Evolutionary conservation across 2,329 filamentous ascomycete genomes (phyloP), one percentile per base, ranked within the genome.

Genomic region (Fonsecaea monophora): DNA sequence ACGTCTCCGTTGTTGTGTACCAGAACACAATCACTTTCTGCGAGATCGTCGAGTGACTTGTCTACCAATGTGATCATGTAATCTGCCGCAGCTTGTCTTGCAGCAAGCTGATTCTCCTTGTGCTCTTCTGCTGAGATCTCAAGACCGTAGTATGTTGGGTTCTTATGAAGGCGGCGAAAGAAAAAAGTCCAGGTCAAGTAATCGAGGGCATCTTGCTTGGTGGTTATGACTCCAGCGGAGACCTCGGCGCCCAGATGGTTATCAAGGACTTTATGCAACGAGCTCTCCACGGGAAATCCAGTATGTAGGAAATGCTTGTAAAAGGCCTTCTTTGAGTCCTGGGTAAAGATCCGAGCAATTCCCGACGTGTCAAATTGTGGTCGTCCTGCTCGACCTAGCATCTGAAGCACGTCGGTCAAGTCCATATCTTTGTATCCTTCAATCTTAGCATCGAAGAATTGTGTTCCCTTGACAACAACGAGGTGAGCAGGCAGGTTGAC

Each of bases 121-220:
- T 97, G 93, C 73, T 97, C 93, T 73, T 97, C 94, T 0, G 92
- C 90, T 0, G 92, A 92, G 53, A 99, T 95, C 76, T 97, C 91
- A 0, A 99, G 88, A 0, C 96, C 96, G 73, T 99, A 99, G 81
- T 97, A 99, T 0, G 94, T 96, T 1, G 95, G 95, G 74, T 99
- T 99, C 83, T 99, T 99, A 82, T 99, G 95, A 45, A 99, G 82
- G 10, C 95, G 86, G 2, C 96, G 88, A 85, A 99, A 99, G 86
- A 99, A 99, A 83, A 99, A 99, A 0, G 96, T 99, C 95, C 96
- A 99, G 0, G 95, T 99, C 61, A 99, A 82, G 76, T 99, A 99
- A 78, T 99, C 96, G 3, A 99, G 85, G 0, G 95, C 95, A 79
- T 99, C 95, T 79, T 99, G 95, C 79, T 97, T 97, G 8, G 93